Evolutionary conservation across 2,329 filamentous ascomycete genomes (phyloP).

Genomic region (Penicillium sp.): DNA sequence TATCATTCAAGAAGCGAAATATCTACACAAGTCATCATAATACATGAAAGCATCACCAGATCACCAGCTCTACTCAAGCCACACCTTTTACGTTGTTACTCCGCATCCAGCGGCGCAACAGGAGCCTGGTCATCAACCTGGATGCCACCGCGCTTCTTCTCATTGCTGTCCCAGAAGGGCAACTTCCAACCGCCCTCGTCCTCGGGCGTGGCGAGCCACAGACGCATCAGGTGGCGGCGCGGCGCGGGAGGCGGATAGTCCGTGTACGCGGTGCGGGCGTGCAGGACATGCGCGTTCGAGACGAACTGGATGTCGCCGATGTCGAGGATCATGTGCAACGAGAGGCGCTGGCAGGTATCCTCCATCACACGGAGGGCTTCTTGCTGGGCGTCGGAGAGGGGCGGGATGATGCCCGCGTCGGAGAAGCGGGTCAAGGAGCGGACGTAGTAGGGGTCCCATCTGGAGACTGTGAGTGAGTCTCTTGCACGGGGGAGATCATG

Average conservation of each 20-base stretch:
- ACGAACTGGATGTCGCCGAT: constrained; percentile 87
- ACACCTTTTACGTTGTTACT: too few relatives aligned
- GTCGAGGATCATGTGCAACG: constrained; percentile 81
- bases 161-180: constrained; percentile 74
- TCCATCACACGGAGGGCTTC: constrained; percentile 70
- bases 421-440: constrained; percentile 72
- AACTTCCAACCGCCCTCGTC: constrained; percentile 79
- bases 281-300: constrained; percentile 74
- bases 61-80: too few relatives aligned
- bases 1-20: background rate
- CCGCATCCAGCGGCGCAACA: constrained; percentile 72
- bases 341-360: constrained; percentile 67
- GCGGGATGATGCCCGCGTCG: constrained; percentile 67
- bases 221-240: constrained; percentile 72
- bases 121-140: constrained; percentile 80
- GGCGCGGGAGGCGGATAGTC: constrained; percentile 67
- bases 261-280: constrained; percentile 76
- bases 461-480: constrained; percentile 26
- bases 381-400: constrained; percentile 65
- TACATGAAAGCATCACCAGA: background rate
- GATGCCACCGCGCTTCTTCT: constrained; percentile 85
- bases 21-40: constrained; percentile 3
- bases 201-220: constrained; percentile 82
- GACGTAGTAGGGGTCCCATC: constrained; percentile 85
- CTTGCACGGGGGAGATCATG: background rate